Evolutionary conservation across 75 land plant genomes (phyloP), one percentile per base, ranked within the genome.

Genomic region (Sequoia sempervirens): DNA sequence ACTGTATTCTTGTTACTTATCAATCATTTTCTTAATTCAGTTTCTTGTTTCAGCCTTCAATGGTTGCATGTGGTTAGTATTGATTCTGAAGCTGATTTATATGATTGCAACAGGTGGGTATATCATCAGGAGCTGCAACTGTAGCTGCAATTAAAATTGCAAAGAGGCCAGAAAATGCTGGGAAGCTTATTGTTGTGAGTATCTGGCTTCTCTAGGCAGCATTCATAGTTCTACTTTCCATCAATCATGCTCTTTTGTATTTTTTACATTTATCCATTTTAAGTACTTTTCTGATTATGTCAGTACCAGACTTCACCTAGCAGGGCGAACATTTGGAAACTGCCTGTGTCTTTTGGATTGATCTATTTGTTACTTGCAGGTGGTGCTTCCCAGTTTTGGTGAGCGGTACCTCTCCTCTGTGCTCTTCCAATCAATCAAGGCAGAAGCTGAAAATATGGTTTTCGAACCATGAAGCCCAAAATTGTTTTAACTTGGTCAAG

Each of bases 121-220:
- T 95, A 37, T 95, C 96, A 56, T 95, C 96, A 68, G 97, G 97
- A 66, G 97, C 94, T 81, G 96, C 97, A 9, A 93, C 92, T 32
- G 90, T 86, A 80, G 97, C 97, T 68, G 97, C 97, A 36, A 89
- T 94, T 82, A 87, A 89, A 82, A 72, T 94, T 86, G 96, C 91
- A 14, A 89, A 91, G 87, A 89, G 94, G 68, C 97, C 97, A 20
- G 97, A 95, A 82, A 94, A 92, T 86, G 89, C 84, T 30, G 94
- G 92, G 46, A 95, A 95, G 86, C 96, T 95, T 80, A 94, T 95
- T 80, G 92, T 90, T 68, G 96, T 95, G 89, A 84, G 92, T 88
- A 82, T 52, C 54, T 11, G 32, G 82, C 0, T 53, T 80, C 37
- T 53, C 64, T 30, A 34, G 47, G 26, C 5, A 23, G 38, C 56